phyloP scores from a whole-genome alignment of 1,284 basidiomycete genomes.

The Earliella scabrosa region DNA sequence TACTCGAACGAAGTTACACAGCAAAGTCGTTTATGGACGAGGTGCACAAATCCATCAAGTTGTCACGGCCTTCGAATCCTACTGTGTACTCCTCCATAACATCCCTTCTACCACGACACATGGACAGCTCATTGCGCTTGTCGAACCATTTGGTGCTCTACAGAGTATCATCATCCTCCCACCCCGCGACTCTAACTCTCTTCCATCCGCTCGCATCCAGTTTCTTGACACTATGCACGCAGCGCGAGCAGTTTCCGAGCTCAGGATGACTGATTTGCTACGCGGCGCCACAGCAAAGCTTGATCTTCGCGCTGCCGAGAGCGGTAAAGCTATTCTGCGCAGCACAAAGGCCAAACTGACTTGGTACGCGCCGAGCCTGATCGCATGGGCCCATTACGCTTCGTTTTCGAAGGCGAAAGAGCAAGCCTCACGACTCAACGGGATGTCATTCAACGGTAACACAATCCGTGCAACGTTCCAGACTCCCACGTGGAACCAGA shows the following conservation, averaged over 20 bases:
- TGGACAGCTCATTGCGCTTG: constrained; percentile 11
- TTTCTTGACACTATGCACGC: constrained; percentile 20
- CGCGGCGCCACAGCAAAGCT: constrained; percentile 16
- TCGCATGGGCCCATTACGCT: constrained; percentile 33
- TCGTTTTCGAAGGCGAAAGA: constrained; percentile 22
- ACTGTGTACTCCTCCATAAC: constrained; percentile 37
- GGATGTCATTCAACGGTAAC: constrained; percentile 22
- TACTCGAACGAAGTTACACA: constrained; percentile 29
- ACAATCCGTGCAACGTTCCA: constrained; percentile 27
- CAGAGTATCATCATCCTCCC: constrained; percentile 16
- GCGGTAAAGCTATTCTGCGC: constrained; percentile 27
- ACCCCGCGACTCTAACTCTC: not conserved
- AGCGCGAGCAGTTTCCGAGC: constrained; percentile 12
- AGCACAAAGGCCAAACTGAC: constrained; percentile 34
- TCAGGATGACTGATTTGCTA: constrained; percentile 5
- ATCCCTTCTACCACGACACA: constrained; percentile 10
- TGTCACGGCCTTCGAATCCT: constrained; percentile 45
- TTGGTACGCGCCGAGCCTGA: constrained; percentile 32
- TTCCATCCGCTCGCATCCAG: constrained; percentile 21
- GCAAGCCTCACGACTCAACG: constrained; percentile 24
- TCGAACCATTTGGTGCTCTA: constrained; percentile 21
- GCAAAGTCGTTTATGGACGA: constrained; percentile 42
- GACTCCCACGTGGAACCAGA: constrained; percentile 23
- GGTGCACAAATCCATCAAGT: constrained; percentile 40
- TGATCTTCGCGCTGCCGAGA: constrained; percentile 27